phyloP scores from a whole-genome alignment of 495 filamentous ascomycete species.

The Cudoniella acicularis region DNA sequence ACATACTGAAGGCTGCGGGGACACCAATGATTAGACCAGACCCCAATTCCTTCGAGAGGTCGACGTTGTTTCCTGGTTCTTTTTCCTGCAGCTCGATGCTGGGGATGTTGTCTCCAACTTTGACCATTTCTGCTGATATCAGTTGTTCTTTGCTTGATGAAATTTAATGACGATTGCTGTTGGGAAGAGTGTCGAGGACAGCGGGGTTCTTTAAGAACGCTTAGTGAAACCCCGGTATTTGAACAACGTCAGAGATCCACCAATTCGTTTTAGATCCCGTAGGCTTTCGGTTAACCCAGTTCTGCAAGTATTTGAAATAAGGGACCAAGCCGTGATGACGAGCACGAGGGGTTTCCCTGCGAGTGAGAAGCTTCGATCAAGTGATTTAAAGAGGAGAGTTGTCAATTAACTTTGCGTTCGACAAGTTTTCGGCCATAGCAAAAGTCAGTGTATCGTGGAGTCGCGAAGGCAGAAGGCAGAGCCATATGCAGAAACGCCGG shows the following conservation, averaged over 20 bases:
- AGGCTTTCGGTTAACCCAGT: not conserved
- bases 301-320: not conserved
- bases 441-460: too few relatives aligned
- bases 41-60: slow-evolving; percentile 67
- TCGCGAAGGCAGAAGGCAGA: too few relatives aligned
- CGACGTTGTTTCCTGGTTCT: slow-evolving; percentile 74
- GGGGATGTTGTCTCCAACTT: slow-evolving; percentile 59
- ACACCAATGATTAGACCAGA: slow-evolving; percentile 78
- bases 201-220: not conserved
- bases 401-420: too few relatives aligned
- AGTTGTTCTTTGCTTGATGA: not conserved
- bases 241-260: not conserved
- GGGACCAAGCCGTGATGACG: not conserved
- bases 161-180: not conserved
- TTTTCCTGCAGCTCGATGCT: slow-evolving; percentile 57
- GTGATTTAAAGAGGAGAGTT: too few relatives aligned
- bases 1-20: slow-evolving; percentile 80
- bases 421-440: too few relatives aligned
- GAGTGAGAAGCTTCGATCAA: too few relatives aligned
- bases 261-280: not conserved
- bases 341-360: too few relatives aligned
- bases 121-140: slow-evolving; percentile 34
- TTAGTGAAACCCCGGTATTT: not conserved
- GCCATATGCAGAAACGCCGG: too few relatives aligned
- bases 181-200: not conserved